A percentile compares a stretch with the other conserved stretches of the same genome.
Evolutionary conservation across 2,329 filamentous ascomycete species (phyloP).

Genomic region (Trichoderma koningii): DNA sequence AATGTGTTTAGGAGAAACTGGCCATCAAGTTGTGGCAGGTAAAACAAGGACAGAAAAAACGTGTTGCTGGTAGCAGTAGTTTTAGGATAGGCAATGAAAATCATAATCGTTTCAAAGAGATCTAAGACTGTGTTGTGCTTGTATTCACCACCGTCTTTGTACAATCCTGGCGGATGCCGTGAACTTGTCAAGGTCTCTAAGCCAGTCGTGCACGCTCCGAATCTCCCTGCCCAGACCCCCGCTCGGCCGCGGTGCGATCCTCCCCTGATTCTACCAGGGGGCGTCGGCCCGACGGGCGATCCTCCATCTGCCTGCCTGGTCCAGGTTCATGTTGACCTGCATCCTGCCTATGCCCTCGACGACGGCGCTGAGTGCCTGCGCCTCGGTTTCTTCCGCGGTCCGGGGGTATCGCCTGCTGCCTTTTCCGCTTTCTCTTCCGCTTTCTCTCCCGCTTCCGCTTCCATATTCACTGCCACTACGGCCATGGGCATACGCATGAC

Average conservation of each 20-base stretch:
- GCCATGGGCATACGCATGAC: neutral
- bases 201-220: neutral
- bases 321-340: constrained; percentile 41
- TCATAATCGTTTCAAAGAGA: neutral
- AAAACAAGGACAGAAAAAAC: neutral
- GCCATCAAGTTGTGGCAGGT: neutral
- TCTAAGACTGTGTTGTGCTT: too few relatives aligned
- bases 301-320: constrained; percentile 47
- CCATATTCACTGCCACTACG: too few relatives aligned
- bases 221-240: neutral
- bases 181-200: neutral
- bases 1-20: neutral
- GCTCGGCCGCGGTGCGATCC: neutral
- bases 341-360: constrained; percentile 43
- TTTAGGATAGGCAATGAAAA: constrained; percentile 6
- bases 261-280: constrained; percentile 30
- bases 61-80: neutral
- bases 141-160: too few relatives aligned
- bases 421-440: too few relatives aligned
- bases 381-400: constrained; percentile 35
- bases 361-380: constrained; percentile 38
- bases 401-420: neutral
- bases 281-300: constrained; percentile 35
- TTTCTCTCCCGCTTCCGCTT: too few relatives aligned
- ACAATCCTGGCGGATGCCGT: neutral